Evolutionary conservation across 345 rosid species (phyloP), one percentile per base, ranked within the genome.

Genomic region (Combretum micranthum): DNA sequence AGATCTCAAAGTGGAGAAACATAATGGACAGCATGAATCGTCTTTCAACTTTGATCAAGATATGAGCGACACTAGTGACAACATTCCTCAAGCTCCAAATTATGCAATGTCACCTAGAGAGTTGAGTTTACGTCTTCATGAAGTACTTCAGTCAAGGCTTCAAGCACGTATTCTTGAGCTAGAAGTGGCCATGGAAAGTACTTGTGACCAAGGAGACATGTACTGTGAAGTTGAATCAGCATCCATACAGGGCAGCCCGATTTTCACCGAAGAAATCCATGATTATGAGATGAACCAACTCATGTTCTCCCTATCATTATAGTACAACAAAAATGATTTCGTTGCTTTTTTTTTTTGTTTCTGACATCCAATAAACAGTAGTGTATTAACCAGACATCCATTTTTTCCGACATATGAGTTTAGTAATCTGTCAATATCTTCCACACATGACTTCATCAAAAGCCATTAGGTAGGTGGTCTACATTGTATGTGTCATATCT

Each of bases 101-200:
- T 56, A 19, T 39, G 61, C 50, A 5, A 68, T 71, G 13, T 53
- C 65, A 25, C 70, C 71, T 10, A 14, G 0, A 43, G 77, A 74
- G 52, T 64, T 74, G 61, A 57, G 72, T 51, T 49, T 74, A 49
- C 75, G 59, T 22, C 75, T 71, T n/a, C 82, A 71, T 21, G 60
- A 65, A 32, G 65, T 77, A 17, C 65, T 71, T 42, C 57, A 70
- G 47, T 63, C 69, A 22, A 74, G 72, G 44, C 75, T 66, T 7
- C 43, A 32, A 52, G 68, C 37, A 15, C 66, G 68, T 15, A 66
- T 77, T 52, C 25, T 44, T 22, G 75, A 74, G 23, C 82, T 77
- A 0, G 74, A 74, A 52, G 47, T 65, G 44, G 77, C 72, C 12
- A 58, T 71, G 39, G 9, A 32, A n/a, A 32, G 39, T 7, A 7